Percentiles rank a stretch among this genome's conserved stretches.
Evolutionary conservation across 2,329 filamentous ascomycete species (phyloP).

Genomic region (Trichophyton rubrum): DNA sequence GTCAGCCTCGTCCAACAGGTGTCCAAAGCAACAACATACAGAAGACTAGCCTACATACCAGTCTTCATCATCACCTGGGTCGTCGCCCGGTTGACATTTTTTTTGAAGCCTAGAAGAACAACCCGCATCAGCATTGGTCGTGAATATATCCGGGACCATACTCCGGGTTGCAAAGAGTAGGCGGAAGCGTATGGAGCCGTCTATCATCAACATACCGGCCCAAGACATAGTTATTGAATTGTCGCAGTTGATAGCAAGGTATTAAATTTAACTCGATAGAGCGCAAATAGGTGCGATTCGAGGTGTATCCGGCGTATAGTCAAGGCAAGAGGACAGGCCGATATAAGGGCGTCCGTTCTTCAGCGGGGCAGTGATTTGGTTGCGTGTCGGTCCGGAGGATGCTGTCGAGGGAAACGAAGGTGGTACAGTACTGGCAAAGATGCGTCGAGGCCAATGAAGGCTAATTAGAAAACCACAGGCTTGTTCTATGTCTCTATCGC

Average conservation of each 20-base stretch:
- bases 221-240: slow-evolving; percentile 12
- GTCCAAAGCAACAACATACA: not conserved
- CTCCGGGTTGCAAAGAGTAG: not conserved
- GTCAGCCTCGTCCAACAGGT: not conserved
- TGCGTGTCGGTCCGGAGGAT: not conserved
- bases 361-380: not conserved
- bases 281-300: not conserved
- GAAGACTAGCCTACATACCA: slow-evolving; percentile 36
- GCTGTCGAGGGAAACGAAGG: not conserved
- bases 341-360: not conserved
- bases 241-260: not conserved
- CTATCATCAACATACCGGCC: slow-evolving; percentile 12
- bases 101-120: slow-evolving; percentile 59
- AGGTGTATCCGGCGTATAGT: not conserved
- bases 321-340: not conserved
- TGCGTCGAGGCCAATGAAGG: not conserved
- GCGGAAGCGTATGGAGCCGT: not conserved
- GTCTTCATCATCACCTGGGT: slow-evolving; percentile 99
- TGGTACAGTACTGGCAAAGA: not conserved
- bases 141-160: not conserved
- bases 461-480: not conserved
- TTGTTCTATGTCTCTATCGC: not conserved
- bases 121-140: not conserved
- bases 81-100: slow-evolving; percentile 95
- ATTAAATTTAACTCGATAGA: not conserved